These are phyloP conservation scores for Magnolia changhungtana DNA, from an alignment of 164 flowering plant species.

Conservation along the genomic window DNA sequence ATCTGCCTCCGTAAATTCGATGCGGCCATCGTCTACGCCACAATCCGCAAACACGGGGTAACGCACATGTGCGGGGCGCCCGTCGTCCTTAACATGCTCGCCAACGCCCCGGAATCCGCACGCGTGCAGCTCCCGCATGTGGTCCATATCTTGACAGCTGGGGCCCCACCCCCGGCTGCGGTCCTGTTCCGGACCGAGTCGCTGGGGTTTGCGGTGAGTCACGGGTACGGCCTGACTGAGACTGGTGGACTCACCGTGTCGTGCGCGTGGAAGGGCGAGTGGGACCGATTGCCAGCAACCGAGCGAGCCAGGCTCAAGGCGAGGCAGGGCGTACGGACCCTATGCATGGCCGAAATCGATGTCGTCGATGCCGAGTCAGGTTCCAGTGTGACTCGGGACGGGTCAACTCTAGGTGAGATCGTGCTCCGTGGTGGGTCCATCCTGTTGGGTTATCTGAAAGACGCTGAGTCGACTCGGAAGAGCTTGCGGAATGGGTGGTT, in stretches of 20 bases:
- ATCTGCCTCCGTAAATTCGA: conserved; percentile 48
- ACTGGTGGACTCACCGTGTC: conserved; percentile 36
- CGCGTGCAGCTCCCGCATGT: conserved; percentile 18
- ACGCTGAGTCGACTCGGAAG: conserved; percentile 25
- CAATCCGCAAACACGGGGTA: conserved; percentile 28
- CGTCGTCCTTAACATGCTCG: conserved; percentile 52
- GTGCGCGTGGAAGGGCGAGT: conserved; percentile 49
- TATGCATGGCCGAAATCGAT: conserved; percentile 28
- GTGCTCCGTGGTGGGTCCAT: conserved; percentile 36
- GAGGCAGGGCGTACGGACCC: conserved; percentile 41
- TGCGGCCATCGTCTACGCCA: conserved; percentile 18
- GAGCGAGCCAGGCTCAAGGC: conserved; percentile 46
- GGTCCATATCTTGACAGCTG: conserved; percentile 45
- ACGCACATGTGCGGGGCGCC: conserved; percentile 62
- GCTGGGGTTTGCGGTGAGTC: conserved; percentile 42
- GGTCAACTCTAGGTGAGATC: conserved; percentile 39
- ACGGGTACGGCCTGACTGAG: conserved; percentile 57
- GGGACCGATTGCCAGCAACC: conserved; percentile 40
- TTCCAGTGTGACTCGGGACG: conserved; percentile 31
- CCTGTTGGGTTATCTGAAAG: conserved; percentile 42
- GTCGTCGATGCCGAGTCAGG: conserved; percentile 34
- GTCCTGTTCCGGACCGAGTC: conserved; percentile 35
- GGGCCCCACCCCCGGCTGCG: conserved; percentile 52
- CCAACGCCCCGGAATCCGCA: conserved; percentile 19
- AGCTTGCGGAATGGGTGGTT: conserved; percentile 34